Base-by-base conservation (phyloP, 2,329 filamentous ascomycete species). In the Myotisia sp. region DNA sequence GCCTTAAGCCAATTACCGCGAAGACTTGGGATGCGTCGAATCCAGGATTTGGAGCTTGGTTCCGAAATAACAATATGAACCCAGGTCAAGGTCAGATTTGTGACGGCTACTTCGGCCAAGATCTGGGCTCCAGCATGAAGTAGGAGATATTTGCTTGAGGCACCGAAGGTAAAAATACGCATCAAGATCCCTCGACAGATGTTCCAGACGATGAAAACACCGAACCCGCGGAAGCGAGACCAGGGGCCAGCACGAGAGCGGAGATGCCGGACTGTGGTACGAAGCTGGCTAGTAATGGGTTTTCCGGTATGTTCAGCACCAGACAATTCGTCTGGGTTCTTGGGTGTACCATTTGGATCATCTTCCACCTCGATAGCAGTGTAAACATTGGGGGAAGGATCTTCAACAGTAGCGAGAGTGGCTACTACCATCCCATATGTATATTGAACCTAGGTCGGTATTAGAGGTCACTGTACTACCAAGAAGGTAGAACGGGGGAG, bases 1-100 rank as follows among this genome's bases (percentile, higher is more conserved):
- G 84, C 76, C 38, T 79, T 74, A 48, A 71, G 67, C 62, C 78
- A 79, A 33, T 73, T 66, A 3, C 19, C 19, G 50, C 65, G 66
- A 53, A 74, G 71, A 29, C 73, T 59, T 10, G 79, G 76, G 33
- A 92, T 68, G 37, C 83, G 79, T 48, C 68, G 62, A 59, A 70
- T 80, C 64, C 78, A 84, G 45, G 60, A 62, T 53, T 71, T 69
- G 30, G 64, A 51, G 37, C 70, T 76, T 4, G 75, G 73, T 34
- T 73, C 65, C 2, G 82, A 76, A 51, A 94, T 85, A 52, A 92
- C 73, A 48, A 81, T 76, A 55, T 93, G 84, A 3, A 85, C 81
- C 84, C 85, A 93, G 34, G 74, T 70, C 45, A 86, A 71, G 53
- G 74, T 70, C 39, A 87, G 56, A 48, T 79, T 79, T 23, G 78